A percentile compares a stretch with the other conserved stretches of the same genome.
Evolutionary conservation across 148 eudicot genomes (phyloP).

Genomic region (Chenopodium album): DNA sequence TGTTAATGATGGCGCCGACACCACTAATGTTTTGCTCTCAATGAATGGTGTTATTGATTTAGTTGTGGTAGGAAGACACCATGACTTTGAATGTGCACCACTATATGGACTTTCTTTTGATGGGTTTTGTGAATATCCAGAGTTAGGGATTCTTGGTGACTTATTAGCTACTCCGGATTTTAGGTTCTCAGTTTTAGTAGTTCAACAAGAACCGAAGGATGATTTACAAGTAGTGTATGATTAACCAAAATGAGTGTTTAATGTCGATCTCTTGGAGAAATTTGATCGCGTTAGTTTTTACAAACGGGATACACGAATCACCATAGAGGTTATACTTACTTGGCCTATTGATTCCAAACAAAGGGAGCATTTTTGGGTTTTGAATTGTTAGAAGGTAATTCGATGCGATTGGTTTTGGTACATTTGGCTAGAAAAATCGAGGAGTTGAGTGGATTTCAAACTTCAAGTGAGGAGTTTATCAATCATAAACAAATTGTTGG

Average conservation of each 20-base stretch:
- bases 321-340: not conserved
- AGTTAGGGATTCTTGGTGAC: conserved; percentile 39
- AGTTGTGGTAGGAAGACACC: conserved; percentile 36
- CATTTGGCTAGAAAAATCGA: not conserved
- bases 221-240: not conserved
- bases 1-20: conserved; percentile 33
- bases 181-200: conserved; percentile 30
- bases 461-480: not conserved
- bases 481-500: no score
- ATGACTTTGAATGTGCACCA: conserved; percentile 16
- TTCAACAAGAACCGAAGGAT: conserved; percentile 25
- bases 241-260: not conserved
- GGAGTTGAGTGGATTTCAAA: not conserved
- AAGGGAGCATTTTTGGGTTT: no score
- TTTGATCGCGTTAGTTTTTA: not conserved
- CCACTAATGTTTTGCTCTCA: conserved; percentile 19
- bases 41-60: conserved; percentile 32
- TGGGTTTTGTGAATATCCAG: conserved; percentile 38
- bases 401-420: not conserved
- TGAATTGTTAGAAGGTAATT: no score
- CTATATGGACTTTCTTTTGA: conserved; percentile 27
- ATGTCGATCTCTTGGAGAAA: not conserved
- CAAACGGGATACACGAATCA: not conserved
- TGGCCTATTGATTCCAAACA: no score
- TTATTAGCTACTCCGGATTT: conserved; percentile 33